Evolutionary conservation across 139 green algal species (phyloP), one percentile per base, ranked within the genome.

Genomic region (Micractinium sp.): DNA sequence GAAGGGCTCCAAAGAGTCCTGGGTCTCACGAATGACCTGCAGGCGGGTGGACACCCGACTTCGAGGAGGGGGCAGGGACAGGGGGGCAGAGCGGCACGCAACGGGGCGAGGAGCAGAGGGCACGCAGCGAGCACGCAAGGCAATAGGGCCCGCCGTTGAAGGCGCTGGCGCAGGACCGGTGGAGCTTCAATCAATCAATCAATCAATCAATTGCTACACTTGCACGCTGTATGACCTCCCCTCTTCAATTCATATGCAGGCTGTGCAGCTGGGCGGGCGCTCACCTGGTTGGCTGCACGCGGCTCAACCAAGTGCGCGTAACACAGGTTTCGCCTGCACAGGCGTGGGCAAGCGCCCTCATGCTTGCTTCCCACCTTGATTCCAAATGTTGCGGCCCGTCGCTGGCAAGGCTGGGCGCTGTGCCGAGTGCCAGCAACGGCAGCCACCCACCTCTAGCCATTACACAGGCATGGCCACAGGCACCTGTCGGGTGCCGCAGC

Each of bases 231-330:
- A n/a, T n/a, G n/a, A n/a, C n/a, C n/a, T n/a, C n/a, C n/a, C n/a
- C n/a, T n/a, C n/a, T n/a, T n/a, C n/a, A n/a, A n/a, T n/a, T n/a
- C n/a, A n/a, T n/a, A n/a, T n/a, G n/a, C n/a, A n/a, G n/a, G n/a
- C 75, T 13, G 75, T 29, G 35, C 23, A 81, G 75, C 0, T 0
- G 14, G 36, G 29, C 31, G 18, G 12, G 23, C 2, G 35, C 35
- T 14, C 18, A 20, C 31, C 47, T 67, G 79, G 79, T 85, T 85
- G 79, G 79, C 41, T 31, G 47, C 47, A 1, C 47, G 47, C 1
- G 41, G 90, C 91, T 97, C 95, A 7, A 98, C 90, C 81, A 96
- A 92, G 93, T 98, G 96, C 12, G 97, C 47, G 87, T 98, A 97
- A 16, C 93, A 89, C 81, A 97, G 87, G 75, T 81, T 61, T 31